These are phyloP conservation scores for Arctostaphylos glauca DNA, from an alignment of 148 eudicot genomes.

Conservation along the genomic window DNA sequence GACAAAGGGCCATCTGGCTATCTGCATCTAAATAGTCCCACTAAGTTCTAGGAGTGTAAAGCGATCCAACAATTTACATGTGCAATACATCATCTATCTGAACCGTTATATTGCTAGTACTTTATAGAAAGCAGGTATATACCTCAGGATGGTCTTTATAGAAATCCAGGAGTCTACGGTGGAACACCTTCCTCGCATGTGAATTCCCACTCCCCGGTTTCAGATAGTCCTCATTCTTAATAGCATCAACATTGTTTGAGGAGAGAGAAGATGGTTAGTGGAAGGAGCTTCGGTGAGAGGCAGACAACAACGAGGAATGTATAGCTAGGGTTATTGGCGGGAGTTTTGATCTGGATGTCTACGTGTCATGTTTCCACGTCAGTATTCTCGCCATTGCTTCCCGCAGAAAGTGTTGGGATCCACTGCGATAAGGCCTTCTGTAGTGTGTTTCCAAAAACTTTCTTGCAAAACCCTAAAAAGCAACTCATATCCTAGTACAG, in stretches of 20 bases:
- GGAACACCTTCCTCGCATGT: slow-evolving; percentile 48
- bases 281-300: background rate
- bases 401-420: background rate
- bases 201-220: slow-evolving; percentile 37
- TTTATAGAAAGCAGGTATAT: background rate
- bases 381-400: slow-evolving; percentile 42
- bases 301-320: background rate
- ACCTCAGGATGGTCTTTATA: slow-evolving; percentile 62
- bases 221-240: slow-evolving; percentile 31
- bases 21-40: too few relatives aligned
- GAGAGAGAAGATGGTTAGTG: background rate
- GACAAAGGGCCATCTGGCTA: too few relatives aligned
- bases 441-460: too few relatives aligned
- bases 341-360: slow-evolving; percentile 20
- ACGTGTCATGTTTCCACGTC: slow-evolving; percentile 36
- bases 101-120: background rate
- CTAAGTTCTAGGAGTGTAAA: too few relatives aligned
- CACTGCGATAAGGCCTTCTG: too few relatives aligned
- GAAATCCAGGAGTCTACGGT: slow-evolving; percentile 43
- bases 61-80: slow-evolving; percentile 18
- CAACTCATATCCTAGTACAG: too few relatives aligned
- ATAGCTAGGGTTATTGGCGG: slow-evolving; percentile 29
- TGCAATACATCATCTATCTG: background rate
- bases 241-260: slow-evolving; percentile 32
- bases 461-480: too few relatives aligned